These are phyloP conservation scores for Phaseolus lunatus DNA, from an alignment of 306 rosid genomes.

Conservation along the genomic window DNA sequence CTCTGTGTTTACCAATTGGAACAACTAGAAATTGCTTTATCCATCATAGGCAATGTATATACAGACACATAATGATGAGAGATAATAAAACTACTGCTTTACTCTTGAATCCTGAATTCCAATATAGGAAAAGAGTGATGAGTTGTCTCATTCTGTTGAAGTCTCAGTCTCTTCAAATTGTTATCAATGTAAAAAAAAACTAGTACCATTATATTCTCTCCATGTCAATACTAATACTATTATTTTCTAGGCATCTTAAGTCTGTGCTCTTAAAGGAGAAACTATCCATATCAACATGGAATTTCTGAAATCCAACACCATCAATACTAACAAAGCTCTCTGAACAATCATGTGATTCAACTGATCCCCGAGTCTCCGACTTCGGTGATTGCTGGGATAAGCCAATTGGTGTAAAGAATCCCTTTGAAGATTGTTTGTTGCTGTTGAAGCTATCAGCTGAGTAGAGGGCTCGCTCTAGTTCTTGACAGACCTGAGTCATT, in stretches of 20 bases:
- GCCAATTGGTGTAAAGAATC: slow-evolving; percentile 35
- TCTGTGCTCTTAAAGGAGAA: slow-evolving; percentile 61
- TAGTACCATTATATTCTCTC: slow-evolving; percentile 59
- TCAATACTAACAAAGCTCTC: slow-evolving; percentile 71
- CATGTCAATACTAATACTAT: slow-evolving; percentile 56
- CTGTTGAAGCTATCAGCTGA: slow-evolving; percentile 49
- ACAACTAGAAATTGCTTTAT: background rate
- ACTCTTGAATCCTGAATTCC: slow-evolving; percentile 17
- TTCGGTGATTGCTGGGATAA: slow-evolving; percentile 34
- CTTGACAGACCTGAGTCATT: slow-evolving; percentile 72
- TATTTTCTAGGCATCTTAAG: slow-evolving; percentile 70
- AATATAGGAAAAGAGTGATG: slow-evolving; percentile 3
- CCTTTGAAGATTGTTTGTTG: slow-evolving; percentile 48
- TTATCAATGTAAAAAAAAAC: slow-evolving; percentile 53
- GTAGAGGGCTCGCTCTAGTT: slow-evolving; percentile 65
- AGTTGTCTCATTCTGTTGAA: slow-evolving; percentile 29
- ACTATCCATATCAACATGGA: slow-evolving; percentile 69
- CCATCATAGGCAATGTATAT: background rate
- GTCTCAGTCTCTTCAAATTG: slow-evolving; percentile 41
- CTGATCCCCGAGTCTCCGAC: slow-evolving; percentile 23
- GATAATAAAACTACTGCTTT: background rate
- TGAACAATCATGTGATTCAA: slow-evolving; percentile 55
- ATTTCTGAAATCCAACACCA: slow-evolving; percentile 67
- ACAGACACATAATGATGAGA: background rate
- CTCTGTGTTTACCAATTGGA: no score